Base-by-base conservation (phyloP, 495 filamentous ascomycete species). In the Aspergillus mulundensis region DNA sequence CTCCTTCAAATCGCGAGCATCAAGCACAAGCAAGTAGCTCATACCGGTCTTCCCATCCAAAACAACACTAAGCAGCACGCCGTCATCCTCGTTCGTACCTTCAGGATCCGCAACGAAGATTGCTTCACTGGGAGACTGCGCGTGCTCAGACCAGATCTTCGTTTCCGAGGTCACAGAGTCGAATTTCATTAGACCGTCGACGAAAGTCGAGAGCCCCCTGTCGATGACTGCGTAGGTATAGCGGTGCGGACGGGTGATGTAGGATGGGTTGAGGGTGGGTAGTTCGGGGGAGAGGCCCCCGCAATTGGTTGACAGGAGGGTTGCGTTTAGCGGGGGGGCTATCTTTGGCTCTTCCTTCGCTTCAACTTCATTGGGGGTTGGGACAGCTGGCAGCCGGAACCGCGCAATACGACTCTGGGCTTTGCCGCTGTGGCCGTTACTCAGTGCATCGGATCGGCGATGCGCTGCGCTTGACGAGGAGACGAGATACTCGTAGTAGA, bases 101-200 rank as follows among this genome's bases (percentile, higher is more conserved):
- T 70, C 57, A 0, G 66, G 67, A 24, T 84, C 70, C 0, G 82
- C 74, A 0, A 92, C 73, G 57, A 93, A 91, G 43, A 92, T 85
- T 0, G 87, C 76, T 61, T 93, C 89, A 3, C 88, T 84, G 0
- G 89, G 86, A 0, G 81, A 87, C 47, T 91, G 87, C 0, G 79
- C 86, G 45, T 80, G 74, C 11, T 65, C 70, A 2, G 72, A 67
- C 89, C 84, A 90, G n/a, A 70, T 66, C 2, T 67, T 40, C 1
- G 70, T 60, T 42, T 74, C 70, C 24, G 77, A 67, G 0, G 81
- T 86, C 12, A 71, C 66, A 5, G 75, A 75, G 65, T 93, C 87
- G 34, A 84, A 81, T 61, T 92, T 93, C 50, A 81, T 73, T 20
- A 94, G 78, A 0, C 79, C 78, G 56, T 91, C 88, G 6, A 85